Base-by-base conservation (phyloP, 768 basidiomycete species). In the Lentinula guzmanii region DNA sequence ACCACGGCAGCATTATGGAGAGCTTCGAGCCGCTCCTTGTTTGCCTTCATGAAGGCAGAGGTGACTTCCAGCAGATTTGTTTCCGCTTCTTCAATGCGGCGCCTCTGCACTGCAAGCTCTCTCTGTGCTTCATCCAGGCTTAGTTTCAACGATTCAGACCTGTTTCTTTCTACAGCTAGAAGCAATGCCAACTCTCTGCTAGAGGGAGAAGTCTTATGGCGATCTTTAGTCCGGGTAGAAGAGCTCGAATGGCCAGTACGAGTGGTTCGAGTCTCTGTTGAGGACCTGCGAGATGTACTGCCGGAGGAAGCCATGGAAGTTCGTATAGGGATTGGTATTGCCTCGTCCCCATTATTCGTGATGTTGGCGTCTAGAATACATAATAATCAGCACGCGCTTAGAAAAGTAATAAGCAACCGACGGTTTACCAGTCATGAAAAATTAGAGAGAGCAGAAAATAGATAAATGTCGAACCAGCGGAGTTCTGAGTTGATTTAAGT, bases 161-260 rank as follows among this genome's bases (percentile, higher is more conserved):
- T 51, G 33, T 73, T 71, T 60, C 82, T 77, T 54, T 78, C 76
- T 18, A 70, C 68, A 33, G 74, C 68, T 4, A 82, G 72, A 61
- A 81, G 72, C 31, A 72, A 75, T n/a, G 79, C 70, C 35, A 81
- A 71, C 59, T 79, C 77, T 39, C 70, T 73, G n/a, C 72, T 63
- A 10, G 71, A 70, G 41, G 42, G 31, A 16, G 56, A 58, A 43
- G 31, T 46, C 35, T 59, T 59, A 21, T 37, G n/a, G 66, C 75
- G 74, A 0, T 80, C 82, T 28, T 56, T 87, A 3, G 71, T 88
- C 55, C 78, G 87, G 2, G 69, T 87, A 33, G 85, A 87, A 67
- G 81, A 86, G 55, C 77, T 90, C 1, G 45, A 51, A 59, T 50
- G 58, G 24, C 45, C 33, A 42, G 10, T 41, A 3, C 41, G 37